Conservation (phyloP, 495 filamentous ascomycete species). For the Aspergillus coremiiformis region DNA sequence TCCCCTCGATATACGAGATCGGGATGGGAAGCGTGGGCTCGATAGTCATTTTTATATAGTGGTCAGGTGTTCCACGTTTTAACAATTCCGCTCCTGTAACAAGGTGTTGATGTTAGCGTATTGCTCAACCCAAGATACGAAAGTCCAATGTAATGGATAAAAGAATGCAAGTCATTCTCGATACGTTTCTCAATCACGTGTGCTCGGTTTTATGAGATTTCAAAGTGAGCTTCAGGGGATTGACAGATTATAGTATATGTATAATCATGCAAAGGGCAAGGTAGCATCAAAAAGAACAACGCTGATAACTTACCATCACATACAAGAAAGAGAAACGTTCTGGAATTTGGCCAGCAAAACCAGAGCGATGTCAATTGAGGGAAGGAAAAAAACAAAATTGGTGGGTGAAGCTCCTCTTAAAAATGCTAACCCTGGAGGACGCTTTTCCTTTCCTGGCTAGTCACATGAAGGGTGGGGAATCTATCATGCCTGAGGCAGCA, state of each 20-base stretch:
- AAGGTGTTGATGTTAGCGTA: conserved; percentile 11
- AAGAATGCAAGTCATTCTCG: conserved; percentile 31
- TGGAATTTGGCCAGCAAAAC: conserved; percentile 34
- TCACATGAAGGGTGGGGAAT: background rate
- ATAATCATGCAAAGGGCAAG: conserved; percentile 57
- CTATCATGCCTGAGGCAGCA: background rate
- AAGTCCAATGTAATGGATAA: conserved; percentile 6
- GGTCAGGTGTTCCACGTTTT: background rate
- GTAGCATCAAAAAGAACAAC: background rate
- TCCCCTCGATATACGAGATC: conserved; percentile 72
- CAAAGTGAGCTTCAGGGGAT: conserved; percentile 64
- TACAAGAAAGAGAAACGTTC: conserved; percentile 8
- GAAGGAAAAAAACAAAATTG: conserved; percentile 11
- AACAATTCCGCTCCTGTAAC: conserved; percentile 8
- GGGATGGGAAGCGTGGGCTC: conserved; percentile 54
- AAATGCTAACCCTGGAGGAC: conserved; percentile 1
- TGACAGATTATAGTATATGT: conserved; percentile 73
- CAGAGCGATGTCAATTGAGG: conserved; percentile 15
- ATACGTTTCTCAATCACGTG: conserved; percentile 47
- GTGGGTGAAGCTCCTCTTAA: conserved; percentile 20
- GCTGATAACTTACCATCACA: conserved; percentile 30
- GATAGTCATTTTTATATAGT: conserved; percentile 23
- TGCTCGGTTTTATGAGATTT: conserved; percentile 39
- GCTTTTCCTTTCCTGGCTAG: conserved; percentile 23
- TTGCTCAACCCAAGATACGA: conserved; percentile 1